Evolutionary conservation across 768 basidiomycete species (phyloP).

Genomic region (Agaricus subrufescens): DNA sequence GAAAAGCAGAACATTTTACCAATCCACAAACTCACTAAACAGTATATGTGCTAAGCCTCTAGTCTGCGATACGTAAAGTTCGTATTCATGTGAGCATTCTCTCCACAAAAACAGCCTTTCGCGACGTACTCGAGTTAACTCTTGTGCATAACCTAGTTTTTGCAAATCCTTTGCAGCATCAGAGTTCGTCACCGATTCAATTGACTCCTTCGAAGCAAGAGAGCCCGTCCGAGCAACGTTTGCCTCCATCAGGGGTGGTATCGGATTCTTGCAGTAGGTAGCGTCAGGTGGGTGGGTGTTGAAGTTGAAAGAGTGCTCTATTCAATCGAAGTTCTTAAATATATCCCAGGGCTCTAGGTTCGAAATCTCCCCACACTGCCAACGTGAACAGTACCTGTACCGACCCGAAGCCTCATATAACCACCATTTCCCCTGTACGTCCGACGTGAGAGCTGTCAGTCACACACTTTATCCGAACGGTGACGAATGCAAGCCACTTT

Average conservation of each 20-base stretch:
- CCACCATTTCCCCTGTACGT: neutral
- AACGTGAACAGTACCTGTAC: neutral
- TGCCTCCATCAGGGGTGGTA: neutral
- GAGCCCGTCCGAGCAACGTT: neutral
- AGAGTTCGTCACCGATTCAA: conserved; percentile 2
- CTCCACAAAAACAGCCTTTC: neutral
- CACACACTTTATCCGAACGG: too few relatives aligned
- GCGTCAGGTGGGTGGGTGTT: neutral
- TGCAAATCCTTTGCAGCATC: conserved; percentile 32
- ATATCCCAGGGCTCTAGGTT: neutral
- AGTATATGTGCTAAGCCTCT: conserved; percentile 48
- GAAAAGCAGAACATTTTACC: neutral
- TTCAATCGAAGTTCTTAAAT: neutral
- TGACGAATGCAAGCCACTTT: too few relatives aligned
- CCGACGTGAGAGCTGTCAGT: neutral
- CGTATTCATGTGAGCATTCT: neutral
- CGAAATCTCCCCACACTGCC: neutral
- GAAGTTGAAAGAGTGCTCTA: neutral
- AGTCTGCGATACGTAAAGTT: conserved; percentile 23
- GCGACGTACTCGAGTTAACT: conserved; percentile 43
- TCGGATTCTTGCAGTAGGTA: neutral
- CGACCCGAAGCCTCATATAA: neutral
- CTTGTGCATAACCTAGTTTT: conserved; percentile 52
- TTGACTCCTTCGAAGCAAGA: neutral
- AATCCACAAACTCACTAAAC: conserved; percentile 38